Conservation (phyloP, 192 early-diverging fungal species). For the Rhizophlyctis rosea region DNA sequence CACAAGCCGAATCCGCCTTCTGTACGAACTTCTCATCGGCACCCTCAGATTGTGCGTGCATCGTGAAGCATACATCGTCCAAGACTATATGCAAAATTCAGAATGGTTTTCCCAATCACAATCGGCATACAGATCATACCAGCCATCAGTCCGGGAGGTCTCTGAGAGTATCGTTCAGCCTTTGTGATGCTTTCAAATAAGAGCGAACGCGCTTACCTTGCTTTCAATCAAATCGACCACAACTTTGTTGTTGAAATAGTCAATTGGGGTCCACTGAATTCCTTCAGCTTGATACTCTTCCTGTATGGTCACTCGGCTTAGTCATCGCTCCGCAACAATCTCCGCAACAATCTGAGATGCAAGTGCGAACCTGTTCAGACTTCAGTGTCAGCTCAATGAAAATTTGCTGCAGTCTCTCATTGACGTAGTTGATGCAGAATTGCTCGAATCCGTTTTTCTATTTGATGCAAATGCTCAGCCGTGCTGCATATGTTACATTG, state of each 20-base stretch:
- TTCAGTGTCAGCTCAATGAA: constrained; percentile 99
- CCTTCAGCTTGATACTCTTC: constrained; percentile 96
- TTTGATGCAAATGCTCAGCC: constrained; percentile 52
- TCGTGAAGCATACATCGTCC: constrained; percentile 97
- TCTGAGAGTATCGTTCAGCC: constrained; percentile 34
- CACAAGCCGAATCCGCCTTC: constrained; percentile 45
- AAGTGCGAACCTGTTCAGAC: constrained; percentile 71
- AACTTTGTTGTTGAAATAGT: constrained; percentile 99
- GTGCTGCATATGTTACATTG: no score
- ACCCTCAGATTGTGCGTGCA: constrained; percentile 79
- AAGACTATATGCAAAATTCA: constrained; percentile 79
- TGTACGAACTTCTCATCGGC: constrained; percentile 53
- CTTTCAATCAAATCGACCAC: constrained; percentile 98
- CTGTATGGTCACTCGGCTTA: constrained; percentile 7
- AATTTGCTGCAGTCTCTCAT: constrained; percentile 96
- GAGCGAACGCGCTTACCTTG: constrained; percentile 39
- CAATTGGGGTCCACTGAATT: constrained; percentile 98
- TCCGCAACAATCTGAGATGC: no score
- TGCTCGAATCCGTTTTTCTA: constrained; percentile 97
- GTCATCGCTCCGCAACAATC: no score
- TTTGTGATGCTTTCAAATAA: no score
- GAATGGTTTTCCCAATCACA: no score
- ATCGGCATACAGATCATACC: constrained; percentile 6
- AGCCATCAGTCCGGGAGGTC: constrained; percentile 85
- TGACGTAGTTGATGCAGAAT: constrained; percentile 99